A percentile compares a stretch with the other conserved stretches of the same genome.
phyloP scores from a whole-genome alignment of 2,329 filamentous ascomycete species.

The Clarireedia paspali region DNA sequence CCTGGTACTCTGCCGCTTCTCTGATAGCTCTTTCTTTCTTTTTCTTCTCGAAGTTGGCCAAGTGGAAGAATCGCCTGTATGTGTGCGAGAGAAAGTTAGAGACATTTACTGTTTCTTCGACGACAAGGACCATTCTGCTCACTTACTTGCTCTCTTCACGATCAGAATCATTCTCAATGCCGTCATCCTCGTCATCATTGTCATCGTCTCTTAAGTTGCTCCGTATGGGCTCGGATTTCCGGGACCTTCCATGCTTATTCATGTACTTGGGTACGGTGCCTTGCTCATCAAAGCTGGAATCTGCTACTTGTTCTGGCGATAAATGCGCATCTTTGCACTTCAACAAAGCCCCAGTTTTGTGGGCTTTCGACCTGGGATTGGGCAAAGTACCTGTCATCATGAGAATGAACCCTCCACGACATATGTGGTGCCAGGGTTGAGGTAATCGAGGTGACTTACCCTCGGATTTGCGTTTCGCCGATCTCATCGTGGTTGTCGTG shows the following conservation, averaged over 20 bases:
- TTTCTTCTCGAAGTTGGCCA: constrained; percentile 2
- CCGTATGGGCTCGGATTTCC: background rate
- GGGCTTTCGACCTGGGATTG: background rate
- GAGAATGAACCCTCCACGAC: background rate
- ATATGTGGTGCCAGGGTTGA: background rate
- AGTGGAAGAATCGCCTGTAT: background rate
- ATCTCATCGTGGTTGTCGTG: background rate
- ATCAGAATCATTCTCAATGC: constrained; percentile 23
- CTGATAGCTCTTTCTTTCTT: background rate
- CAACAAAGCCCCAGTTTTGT: background rate
- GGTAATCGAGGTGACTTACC: background rate
- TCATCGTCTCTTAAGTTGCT: background rate
- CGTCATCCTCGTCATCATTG: constrained; percentile 20
- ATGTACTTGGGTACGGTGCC: background rate
- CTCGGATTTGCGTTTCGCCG: constrained; percentile 3
- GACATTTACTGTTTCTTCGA: background rate
- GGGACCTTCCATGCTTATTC: background rate
- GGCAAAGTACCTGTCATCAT: background rate
- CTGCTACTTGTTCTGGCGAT: background rate
- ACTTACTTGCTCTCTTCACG: constrained; percentile 24
- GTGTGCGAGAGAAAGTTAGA: background rate
- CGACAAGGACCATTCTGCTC: background rate
- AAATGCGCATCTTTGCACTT: background rate
- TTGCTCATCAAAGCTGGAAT: background rate
- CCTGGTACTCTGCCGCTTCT: background rate